These are phyloP conservation scores for Kluyveromyces nonfermentans DNA, from an alignment of 805 yeast genomes.

Conservation along the genomic window DNA sequence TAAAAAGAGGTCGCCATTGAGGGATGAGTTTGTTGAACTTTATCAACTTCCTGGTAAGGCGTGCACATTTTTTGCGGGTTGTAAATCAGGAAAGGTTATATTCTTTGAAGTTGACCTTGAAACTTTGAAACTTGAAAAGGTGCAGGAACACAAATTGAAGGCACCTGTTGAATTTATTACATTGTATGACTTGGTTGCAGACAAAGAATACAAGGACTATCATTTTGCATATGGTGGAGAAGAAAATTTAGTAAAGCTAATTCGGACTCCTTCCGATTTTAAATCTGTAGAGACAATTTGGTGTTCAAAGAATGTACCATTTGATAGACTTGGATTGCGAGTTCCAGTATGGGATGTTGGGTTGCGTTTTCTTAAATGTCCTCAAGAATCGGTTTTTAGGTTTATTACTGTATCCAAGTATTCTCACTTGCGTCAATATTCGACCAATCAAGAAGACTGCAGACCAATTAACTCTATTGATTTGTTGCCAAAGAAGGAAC, in stretches of 20 bases:
- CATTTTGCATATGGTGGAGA: conserved; percentile 80
- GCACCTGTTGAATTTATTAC: conserved; percentile 40
- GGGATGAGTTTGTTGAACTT: conserved; percentile 34
- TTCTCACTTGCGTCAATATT: conserved; percentile 59
- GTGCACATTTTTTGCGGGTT: conserved; percentile 25
- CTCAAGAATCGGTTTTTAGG: conserved; percentile 28
- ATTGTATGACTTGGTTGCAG: conserved; percentile 36
- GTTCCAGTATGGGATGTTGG: conserved; percentile 73
- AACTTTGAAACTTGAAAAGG: conserved; percentile 5
- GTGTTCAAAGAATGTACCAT: conserved; percentile 75
- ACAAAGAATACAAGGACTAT: conserved; percentile 21
- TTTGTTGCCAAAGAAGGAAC: conserved; percentile 23
- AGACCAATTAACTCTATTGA: conserved; percentile 45
- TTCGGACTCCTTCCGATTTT: conserved; percentile 16
- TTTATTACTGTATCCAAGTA: conserved; percentile 53
- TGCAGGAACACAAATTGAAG: conserved; percentile 25
- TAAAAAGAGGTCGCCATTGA: conserved; percentile 21
- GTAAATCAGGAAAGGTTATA: conserved; percentile 28
- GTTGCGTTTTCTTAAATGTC: conserved; percentile 35
- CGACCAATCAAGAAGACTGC: conserved; percentile 48
- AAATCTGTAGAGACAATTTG: conserved; percentile 36
- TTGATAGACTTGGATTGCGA: conserved; percentile 65
- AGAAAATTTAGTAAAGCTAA: conserved; percentile 41
- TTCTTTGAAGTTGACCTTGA: background rate
- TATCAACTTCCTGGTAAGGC: conserved; percentile 17